Evolutionary conservation across 192 early-diverging fungal genomes (phyloP), one percentile per base, ranked within the genome.

Genomic region (Pilaira anomala): DNA sequence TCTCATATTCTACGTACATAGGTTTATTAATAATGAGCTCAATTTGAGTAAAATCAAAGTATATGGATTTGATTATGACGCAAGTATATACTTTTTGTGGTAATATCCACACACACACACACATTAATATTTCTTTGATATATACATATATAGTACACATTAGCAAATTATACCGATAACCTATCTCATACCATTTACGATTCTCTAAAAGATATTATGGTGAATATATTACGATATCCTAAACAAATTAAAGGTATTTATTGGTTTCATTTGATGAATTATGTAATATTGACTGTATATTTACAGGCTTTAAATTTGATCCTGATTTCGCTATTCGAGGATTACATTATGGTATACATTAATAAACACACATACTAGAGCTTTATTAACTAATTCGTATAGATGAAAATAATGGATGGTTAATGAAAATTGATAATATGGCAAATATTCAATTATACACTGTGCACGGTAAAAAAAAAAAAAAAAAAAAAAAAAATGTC

Each of bases 51-150:
- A 71, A 42, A 74, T 86, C 11, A 71, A 78, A 42, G 77, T 77
- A 2, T 86, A 82, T 66, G 84, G 84, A 13, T 82, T 86, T 46
- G 84, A 86, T 63, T 84, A 82, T 61, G 84, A 86, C 60, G 68
- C 30, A 50, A 59, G 60, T 63, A 48, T 61, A 16, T 36, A 49
- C 1, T 30, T 30, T 12, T 33, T 39, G n/a, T n/a, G n/a, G n/a
- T n/a, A n/a, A 1, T 7, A 8, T n/a, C n/a, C n/a, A n/a, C n/a
- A 18, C 14, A 3, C 7, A 18, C 26, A 30, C 7, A 22, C 42
- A 14, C 14, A 55, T 14, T 53, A 6, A 16, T 4, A 59, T n/a
- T n/a, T n/a, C 21, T 26, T 33, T 5, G 1, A 24, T 16, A 52
- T 16, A 60, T 58, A n/a, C 25, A 49, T 66, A 29, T 24, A 33